phyloP scores from a whole-genome alignment of 2,329 filamentous ascomycete genomes.

The Curvularia sp. region DNA sequence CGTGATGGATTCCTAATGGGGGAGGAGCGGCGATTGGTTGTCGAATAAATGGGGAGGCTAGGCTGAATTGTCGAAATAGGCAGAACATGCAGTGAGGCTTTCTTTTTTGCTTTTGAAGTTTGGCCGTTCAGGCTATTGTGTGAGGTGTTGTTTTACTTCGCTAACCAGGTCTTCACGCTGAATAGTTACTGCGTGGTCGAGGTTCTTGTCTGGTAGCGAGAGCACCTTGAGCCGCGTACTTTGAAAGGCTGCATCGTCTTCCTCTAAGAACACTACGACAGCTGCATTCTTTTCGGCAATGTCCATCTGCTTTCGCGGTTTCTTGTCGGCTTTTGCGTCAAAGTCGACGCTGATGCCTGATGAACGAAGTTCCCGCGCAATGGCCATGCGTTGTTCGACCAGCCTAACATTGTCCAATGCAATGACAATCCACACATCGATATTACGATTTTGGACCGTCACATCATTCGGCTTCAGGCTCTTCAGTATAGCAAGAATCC shows the following conservation, averaged over 20 bases:
- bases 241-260: conserved; percentile 79
- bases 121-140: conserved; percentile 15
- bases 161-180: conserved; percentile 65
- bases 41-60: neutral
- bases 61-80: conserved; percentile 1
- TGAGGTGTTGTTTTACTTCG: conserved; percentile 60
- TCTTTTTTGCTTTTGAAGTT: neutral
- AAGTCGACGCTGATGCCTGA: conserved; percentile 89
- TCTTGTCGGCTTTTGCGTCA: conserved; percentile 83
- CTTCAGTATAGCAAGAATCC: conserved; percentile 87
- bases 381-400: conserved; percentile 80
- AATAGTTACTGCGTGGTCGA: conserved; percentile 68
- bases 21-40: neutral
- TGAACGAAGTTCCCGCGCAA: conserved; percentile 77
- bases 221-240: conserved; percentile 85
- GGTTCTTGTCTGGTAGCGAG: conserved; percentile 79
- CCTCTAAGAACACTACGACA: conserved; percentile 82
- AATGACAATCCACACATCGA: conserved; percentile 85
- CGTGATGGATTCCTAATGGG: conserved; percentile 3
- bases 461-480: conserved; percentile 70
- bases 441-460: conserved; percentile 63
- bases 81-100: conserved; percentile 1
- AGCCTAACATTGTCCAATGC: conserved; percentile 79
- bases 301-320: conserved; percentile 85
- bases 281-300: conserved; percentile 73